Conservation (phyloP, 257 asterid genomes). For the Ballota nigra region DNA sequence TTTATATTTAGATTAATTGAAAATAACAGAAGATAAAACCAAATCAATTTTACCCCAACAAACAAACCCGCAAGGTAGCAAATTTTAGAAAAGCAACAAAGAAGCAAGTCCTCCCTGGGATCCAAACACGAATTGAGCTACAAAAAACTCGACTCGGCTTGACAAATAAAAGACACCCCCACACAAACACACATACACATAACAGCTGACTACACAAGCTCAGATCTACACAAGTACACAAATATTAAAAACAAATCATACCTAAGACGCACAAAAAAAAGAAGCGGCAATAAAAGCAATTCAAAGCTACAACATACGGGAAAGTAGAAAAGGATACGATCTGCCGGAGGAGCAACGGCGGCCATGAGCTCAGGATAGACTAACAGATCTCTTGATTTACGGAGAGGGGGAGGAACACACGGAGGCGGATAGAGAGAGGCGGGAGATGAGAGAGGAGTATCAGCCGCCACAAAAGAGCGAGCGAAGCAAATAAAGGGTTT, state of each 20-base stretch:
- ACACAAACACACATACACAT: background rate
- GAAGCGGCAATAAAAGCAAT: background rate
- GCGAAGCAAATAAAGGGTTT: conserved; percentile 27
- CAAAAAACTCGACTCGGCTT: background rate
- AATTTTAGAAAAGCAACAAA: background rate
- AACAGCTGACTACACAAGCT: background rate
- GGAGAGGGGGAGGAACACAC: background rate
- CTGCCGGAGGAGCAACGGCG: conserved; percentile 54
- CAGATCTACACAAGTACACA: conserved; percentile 25
- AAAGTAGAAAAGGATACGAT: conserved; percentile 50
- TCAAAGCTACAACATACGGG: background rate
- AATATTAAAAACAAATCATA: background rate
- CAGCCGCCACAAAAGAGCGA: conserved; percentile 51
- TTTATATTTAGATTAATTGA: background rate
- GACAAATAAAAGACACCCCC: background rate
- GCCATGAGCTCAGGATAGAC: conserved; percentile 40
- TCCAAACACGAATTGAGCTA: background rate
- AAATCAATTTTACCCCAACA: background rate
- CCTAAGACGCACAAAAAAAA: background rate
- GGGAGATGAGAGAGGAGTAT: conserved; percentile 15
- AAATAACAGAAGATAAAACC: background rate
- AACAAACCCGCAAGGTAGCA: background rate
- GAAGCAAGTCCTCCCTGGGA: background rate
- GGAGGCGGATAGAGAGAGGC: background rate
- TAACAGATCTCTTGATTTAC: background rate